A percentile compares a stretch with the other conserved stretches of the same genome.
Conservation (phyloP, 2,329 filamentous ascomycete species). For the Fusarium decemcellulare region DNA sequence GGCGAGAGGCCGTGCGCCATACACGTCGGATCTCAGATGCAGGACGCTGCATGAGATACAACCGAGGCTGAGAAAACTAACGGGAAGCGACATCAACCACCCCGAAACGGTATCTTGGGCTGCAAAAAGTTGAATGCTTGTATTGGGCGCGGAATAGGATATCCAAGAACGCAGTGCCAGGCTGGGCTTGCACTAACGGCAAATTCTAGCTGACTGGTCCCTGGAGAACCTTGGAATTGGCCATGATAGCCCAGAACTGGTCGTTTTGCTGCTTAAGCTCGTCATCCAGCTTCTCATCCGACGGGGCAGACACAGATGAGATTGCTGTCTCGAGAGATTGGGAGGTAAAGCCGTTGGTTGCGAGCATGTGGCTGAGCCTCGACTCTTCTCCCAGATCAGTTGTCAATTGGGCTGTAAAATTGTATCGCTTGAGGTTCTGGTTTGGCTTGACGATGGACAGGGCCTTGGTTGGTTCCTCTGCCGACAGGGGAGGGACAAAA, state of each 20-base stretch:
- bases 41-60: constrained; percentile 23
- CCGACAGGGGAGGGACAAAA: constrained; percentile 75
- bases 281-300: constrained; percentile 28
- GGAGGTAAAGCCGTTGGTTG: constrained; percentile 61
- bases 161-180: constrained; percentile 11
- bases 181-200: constrained; percentile 23
- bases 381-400: constrained; percentile 56
- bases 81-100: constrained; percentile 30
- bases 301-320: constrained; percentile 56
- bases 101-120: constrained; percentile 24
- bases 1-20: constrained; percentile 28
- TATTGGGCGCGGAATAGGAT: constrained; percentile 26
- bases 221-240: constrained; percentile 55
- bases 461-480: constrained; percentile 60
- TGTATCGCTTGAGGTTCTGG: constrained; percentile 75
- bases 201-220: constrained; percentile 28
- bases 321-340: constrained; percentile 66
- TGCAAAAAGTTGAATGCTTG: constrained; percentile 15
- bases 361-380: constrained; percentile 62
- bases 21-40: constrained; percentile 31
- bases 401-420: constrained; percentile 75
- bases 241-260: constrained; percentile 61
- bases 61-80: constrained; percentile 34
- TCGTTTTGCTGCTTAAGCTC: constrained; percentile 57
- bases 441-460: constrained; percentile 85